A percentile compares a stretch with the other conserved stretches of the same genome.
Conservation (phyloP, 2,329 filamentous ascomycete species). For the Cercospora zeae-maydis region DNA sequence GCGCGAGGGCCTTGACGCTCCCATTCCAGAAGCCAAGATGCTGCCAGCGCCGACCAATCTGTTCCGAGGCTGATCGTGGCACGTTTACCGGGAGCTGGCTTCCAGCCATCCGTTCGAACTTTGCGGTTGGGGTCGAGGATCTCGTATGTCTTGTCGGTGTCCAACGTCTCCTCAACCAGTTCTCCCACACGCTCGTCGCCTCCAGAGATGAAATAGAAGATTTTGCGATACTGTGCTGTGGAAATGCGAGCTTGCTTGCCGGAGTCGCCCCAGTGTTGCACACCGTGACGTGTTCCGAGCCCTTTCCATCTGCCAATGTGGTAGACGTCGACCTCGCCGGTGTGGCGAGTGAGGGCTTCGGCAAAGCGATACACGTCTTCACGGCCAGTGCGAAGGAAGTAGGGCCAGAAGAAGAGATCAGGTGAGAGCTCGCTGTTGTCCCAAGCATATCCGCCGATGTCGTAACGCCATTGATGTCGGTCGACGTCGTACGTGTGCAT, state of each 20-base stretch:
- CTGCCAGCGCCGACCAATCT: conserved; percentile 57
- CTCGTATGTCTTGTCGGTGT: conserved; percentile 53
- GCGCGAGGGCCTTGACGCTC: conserved; percentile 54
- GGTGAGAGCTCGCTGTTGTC: conserved; percentile 63
- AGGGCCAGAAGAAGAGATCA: conserved; percentile 61
- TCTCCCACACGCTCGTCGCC: conserved; percentile 57
- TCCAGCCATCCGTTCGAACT: conserved; percentile 53
- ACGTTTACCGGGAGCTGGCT: conserved; percentile 43
- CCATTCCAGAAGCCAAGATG: conserved; percentile 59
- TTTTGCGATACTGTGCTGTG: conserved; percentile 55
- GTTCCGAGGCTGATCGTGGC: conserved; percentile 55
- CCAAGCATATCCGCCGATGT: conserved; percentile 62
- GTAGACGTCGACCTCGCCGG: conserved; percentile 60
- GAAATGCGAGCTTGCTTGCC: conserved; percentile 62
- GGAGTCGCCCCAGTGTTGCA: conserved; percentile 60
- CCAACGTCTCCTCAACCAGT: conserved; percentile 50
- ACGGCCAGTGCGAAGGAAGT: conserved; percentile 58
- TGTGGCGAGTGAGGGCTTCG: conserved; percentile 57
- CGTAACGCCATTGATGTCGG: conserved; percentile 60
- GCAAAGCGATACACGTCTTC: conserved; percentile 58
- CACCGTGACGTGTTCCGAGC: conserved; percentile 60
- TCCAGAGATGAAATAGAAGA: conserved; percentile 56
- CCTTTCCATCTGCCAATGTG: conserved; percentile 58
- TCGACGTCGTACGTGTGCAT: conserved; percentile 61
- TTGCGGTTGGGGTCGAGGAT: conserved; percentile 57